phyloP scores from a whole-genome alignment of 495 filamentous ascomycete species.

The Tuber calosporum region DNA sequence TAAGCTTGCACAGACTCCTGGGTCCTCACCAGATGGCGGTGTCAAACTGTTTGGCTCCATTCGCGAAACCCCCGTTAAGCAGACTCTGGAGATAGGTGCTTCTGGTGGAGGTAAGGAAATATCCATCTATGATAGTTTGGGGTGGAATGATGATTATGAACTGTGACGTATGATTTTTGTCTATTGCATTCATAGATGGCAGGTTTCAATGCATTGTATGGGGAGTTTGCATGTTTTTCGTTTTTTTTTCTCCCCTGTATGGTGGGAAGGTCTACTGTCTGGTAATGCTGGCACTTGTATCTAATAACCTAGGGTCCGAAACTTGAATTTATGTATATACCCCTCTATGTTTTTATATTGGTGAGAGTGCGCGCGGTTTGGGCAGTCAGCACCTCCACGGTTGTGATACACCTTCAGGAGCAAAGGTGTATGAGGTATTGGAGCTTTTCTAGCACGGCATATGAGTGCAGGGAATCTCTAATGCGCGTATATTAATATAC shows the following conservation, averaged over 20 bases:
- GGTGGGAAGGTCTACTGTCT: neutral
- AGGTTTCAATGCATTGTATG: neutral
- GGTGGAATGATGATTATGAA: constrained; percentile 37
- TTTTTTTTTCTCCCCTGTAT: constrained; percentile 4
- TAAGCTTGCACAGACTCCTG: neutral
- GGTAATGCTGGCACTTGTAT: neutral
- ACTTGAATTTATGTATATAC: neutral
- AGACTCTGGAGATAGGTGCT: neutral
- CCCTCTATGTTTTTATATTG: neutral
- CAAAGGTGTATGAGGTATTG: neutral
- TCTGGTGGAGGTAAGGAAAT: constrained; percentile 9
- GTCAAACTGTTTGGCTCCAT: constrained; percentile 21
- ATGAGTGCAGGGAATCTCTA: neutral
- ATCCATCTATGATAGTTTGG: constrained; percentile 35
- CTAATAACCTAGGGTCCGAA: neutral
- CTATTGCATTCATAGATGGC: neutral
- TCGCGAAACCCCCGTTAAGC: constrained; percentile 20
- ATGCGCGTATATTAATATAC: neutral
- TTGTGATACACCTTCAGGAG: neutral
- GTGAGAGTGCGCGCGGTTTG: neutral
- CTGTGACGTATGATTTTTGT: constrained; percentile 20
- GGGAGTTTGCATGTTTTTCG: neutral
- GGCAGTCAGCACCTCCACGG: neutral
- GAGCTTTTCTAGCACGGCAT: neutral
- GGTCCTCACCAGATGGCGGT: constrained; percentile 26